Conservation (phyloP, 163 green algal species). For the Dunaliella salina region DNA sequence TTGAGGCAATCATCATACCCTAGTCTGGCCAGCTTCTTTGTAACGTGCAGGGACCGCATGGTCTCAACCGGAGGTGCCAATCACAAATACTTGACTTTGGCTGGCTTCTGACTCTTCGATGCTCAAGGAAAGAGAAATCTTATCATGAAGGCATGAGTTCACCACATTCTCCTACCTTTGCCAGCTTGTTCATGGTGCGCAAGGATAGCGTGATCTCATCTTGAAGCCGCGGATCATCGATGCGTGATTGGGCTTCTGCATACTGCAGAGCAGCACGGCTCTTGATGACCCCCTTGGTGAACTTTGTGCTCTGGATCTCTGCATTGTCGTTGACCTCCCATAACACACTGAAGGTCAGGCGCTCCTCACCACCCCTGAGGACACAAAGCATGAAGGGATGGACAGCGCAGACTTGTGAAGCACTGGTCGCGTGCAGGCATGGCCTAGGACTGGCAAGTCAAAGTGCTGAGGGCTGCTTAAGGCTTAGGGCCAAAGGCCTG, state of each 20-base stretch:
- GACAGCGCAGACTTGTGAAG: no score
- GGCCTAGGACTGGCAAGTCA: no score
- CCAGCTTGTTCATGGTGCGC: conserved; percentile 63
- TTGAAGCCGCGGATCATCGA: not conserved
- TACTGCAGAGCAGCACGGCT: conserved; percentile 87
- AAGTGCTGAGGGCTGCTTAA: no score
- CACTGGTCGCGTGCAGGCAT: no score
- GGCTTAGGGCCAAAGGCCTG: no score
- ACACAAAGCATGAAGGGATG: no score
- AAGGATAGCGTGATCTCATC: conserved; percentile 34
- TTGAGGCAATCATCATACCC: not conserved
- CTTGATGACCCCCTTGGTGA: conserved; percentile 85
- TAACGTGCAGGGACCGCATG: no score
- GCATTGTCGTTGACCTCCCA: conserved; percentile 80
- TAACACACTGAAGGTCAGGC: conserved; percentile 88
- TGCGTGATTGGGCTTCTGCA: conserved; percentile 72
- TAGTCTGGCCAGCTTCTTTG: conserved; percentile 66
- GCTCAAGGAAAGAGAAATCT: conserved; percentile 28
- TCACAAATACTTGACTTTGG: no score
- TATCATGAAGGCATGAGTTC: conserved; percentile 8
- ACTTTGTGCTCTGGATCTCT: conserved; percentile 55
- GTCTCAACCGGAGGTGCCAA: no score
- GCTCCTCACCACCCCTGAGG: conserved; percentile 71
- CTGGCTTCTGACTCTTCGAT: no score
- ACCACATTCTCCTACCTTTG: conserved; percentile 40